A percentile compares a stretch with the other conserved stretches of the same genome.
Conservation (phyloP, 2,329 filamentous ascomycete species). For the Tricladium varicosporioides region DNA sequence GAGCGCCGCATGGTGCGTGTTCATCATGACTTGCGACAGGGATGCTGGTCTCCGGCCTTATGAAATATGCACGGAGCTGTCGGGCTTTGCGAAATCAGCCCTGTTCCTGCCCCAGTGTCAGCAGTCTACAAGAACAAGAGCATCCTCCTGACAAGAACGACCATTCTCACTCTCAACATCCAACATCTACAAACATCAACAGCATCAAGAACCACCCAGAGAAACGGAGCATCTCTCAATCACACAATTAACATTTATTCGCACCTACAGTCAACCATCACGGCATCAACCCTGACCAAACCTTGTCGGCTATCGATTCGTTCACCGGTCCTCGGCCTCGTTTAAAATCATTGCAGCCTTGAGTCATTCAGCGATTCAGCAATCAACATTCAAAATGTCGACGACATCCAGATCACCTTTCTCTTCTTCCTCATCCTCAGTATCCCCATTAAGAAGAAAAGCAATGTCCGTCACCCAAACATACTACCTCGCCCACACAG, state of each 20-base stretch:
- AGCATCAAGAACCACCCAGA: slow-evolving; percentile 9
- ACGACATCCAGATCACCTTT: slow-evolving; percentile 24
- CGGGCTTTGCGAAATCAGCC: slow-evolving; percentile 14
- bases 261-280: background rate
- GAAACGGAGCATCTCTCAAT: background rate
- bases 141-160: slow-evolving; percentile 9
- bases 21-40: slow-evolving; percentile 1
- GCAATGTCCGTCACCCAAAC: slow-evolving; percentile 98
- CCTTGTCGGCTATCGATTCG: slow-evolving; percentile 1
- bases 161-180: slow-evolving; percentile 6
- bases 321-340: slow-evolving; percentile 27
- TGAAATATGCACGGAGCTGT: slow-evolving; percentile 11
- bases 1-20: background rate
- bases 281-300: background rate
- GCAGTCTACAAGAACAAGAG: slow-evolving; percentile 13
- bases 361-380: slow-evolving; percentile 22
- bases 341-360: slow-evolving; percentile 27
- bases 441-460: slow-evolving; percentile 53
- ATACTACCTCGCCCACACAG: slow-evolving; percentile 97
- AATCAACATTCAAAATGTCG: slow-evolving; percentile 29
- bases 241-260: background rate
- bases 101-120: slow-evolving; percentile 6
- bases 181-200: slow-evolving; percentile 7
- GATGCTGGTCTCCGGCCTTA: slow-evolving; percentile 1
- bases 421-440: slow-evolving; percentile 19